phyloP scores from a whole-genome alignment of 768 basidiomycete species.

The Termitomyces sp. region DNA sequence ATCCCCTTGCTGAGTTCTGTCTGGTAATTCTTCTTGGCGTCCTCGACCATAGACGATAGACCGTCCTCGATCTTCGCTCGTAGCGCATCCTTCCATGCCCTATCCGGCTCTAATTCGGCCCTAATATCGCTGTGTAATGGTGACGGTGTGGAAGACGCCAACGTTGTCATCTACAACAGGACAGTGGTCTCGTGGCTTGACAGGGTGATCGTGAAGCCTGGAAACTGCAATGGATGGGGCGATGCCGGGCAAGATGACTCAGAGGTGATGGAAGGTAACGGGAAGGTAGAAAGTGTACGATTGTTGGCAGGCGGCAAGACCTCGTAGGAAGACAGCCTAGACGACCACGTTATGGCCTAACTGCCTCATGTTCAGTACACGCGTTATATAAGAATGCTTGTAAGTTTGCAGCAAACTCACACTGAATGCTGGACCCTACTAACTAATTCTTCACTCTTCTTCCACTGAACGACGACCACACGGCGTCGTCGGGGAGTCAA shows the following conservation, averaged over 20 bases:
- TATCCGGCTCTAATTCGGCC: slow-evolving; percentile 49
- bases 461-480: slow-evolving; percentile 13
- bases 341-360: slow-evolving; percentile 40
- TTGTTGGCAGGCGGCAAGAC: slow-evolving; percentile 21
- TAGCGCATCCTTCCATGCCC: slow-evolving; percentile 50
- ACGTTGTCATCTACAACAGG: slow-evolving; percentile 36
- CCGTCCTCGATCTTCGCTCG: slow-evolving; percentile 49
- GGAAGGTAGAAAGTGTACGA: slow-evolving; percentile 21
- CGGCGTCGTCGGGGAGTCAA: slow-evolving; percentile 14
- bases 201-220: slow-evolving; percentile 11
- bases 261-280: slow-evolving; percentile 8
- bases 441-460: slow-evolving; percentile 8
- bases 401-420: slow-evolving; percentile 24
- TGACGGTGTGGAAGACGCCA: slow-evolving; percentile 26
- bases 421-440: slow-evolving; percentile 13
- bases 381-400: slow-evolving; percentile 34
- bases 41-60: slow-evolving; percentile 46
- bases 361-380: slow-evolving; percentile 60
- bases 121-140: slow-evolving; percentile 22
- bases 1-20: slow-evolving; percentile 46
- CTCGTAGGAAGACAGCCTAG: slow-evolving; percentile 21
- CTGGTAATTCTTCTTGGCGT: slow-evolving; percentile 60
- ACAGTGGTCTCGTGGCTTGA: slow-evolving; percentile 6
- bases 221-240: slow-evolving; percentile 9
- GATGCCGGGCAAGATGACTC: slow-evolving; percentile 16